phyloP scores from a whole-genome alignment of 73 alveolate genomes.

The Tetrahymena elliotti region DNA sequence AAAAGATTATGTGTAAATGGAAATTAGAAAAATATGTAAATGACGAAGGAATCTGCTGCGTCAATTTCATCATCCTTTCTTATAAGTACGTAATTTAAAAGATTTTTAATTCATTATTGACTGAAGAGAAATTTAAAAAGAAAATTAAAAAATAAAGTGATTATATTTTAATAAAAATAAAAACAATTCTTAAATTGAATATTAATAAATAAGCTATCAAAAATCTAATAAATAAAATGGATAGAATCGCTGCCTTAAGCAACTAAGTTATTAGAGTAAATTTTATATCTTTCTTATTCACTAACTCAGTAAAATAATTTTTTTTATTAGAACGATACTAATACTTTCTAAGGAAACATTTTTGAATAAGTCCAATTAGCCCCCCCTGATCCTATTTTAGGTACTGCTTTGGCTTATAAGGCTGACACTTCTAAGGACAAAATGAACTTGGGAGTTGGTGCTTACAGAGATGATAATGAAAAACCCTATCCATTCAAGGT shows the following conservation, averaged over 20 bases:
- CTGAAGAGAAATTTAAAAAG: background rate
- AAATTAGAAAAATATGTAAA: too few species aligned
- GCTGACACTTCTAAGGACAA: conserved; percentile 68
- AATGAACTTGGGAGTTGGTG: conserved; percentile 92
- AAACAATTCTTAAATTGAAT: background rate
- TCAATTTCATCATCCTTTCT: background rate
- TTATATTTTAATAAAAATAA: background rate
- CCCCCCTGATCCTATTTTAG: conserved; percentile 92
- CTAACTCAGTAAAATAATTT: background rate
- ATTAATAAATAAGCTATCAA: background rate
- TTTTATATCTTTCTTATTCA: background rate
- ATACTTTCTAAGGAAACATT: conserved; percentile 25
- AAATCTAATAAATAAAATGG: background rate
- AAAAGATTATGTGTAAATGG: too few species aligned
- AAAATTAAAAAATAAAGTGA: background rate
- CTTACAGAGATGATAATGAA: conserved; percentile 87
- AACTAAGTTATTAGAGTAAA: background rate
- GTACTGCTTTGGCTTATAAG: conserved; percentile 63
- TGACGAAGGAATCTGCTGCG: background rate
- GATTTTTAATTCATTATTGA: background rate
- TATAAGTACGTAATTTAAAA: background rate
- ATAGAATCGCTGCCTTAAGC: background rate
- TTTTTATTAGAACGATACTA: background rate
- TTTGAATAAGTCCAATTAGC: conserved; percentile 63
- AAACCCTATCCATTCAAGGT: conserved; percentile 74